Conservation (phyloP, 768 basidiomycete genomes). For the Pholiota conissans region DNA sequence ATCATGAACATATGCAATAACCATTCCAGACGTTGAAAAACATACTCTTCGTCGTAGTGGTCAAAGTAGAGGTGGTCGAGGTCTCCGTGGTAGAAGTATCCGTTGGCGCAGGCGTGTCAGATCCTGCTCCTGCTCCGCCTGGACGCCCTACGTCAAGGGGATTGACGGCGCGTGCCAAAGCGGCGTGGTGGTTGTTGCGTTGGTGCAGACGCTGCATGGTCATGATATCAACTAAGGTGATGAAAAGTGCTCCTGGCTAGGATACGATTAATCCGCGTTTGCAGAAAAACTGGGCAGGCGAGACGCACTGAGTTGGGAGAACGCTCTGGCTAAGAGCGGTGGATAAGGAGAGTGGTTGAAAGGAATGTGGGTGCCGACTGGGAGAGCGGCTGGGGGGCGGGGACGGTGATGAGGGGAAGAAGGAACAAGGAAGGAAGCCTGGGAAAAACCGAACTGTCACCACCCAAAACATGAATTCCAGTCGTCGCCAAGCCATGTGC, state of each 20-base stretch:
- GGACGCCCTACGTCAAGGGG: background rate
- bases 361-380: conserved; percentile 21
- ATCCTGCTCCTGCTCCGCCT: too few species aligned
- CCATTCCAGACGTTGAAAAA: background rate
- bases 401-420: conserved; percentile 11
- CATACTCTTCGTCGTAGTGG: conserved; percentile 5
- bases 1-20: background rate
- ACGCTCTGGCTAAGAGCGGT: background rate
- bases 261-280: background rate
- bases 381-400: conserved; percentile 7
- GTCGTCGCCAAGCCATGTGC: conserved; percentile 16
- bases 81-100: background rate
- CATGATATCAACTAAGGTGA: conserved; percentile 7
- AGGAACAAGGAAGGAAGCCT: conserved; percentile 13
- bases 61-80: background rate
- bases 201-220: conserved; percentile 24
- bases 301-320: background rate
- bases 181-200: conserved; percentile 25
- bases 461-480: conserved; percentile 8
- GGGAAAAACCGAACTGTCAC: conserved; percentile 12
- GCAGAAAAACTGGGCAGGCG: background rate
- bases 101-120: too few species aligned
- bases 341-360: conserved; percentile 22
- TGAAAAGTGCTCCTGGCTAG: background rate
- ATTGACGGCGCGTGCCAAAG: conserved; percentile 18